Evolutionary conservation across 441 rosid genomes (phyloP).

Genomic region (Adansonia madagascariensis): DNA sequence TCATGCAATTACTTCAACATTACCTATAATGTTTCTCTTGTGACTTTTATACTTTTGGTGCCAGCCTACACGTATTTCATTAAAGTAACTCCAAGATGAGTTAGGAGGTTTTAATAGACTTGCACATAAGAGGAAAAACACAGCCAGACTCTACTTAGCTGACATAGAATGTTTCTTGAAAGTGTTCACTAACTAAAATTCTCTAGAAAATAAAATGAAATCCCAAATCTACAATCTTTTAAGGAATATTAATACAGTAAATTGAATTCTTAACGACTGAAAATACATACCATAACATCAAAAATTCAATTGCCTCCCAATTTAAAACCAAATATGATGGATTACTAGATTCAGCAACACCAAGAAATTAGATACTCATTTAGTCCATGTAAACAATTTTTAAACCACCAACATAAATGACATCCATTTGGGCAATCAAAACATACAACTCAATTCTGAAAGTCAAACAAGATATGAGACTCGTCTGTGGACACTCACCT

Average conservation of each 20-base stretch:
- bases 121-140: neutral
- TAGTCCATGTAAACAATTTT: neutral
- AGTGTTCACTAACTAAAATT: conserved; percentile 4
- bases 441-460: neutral
- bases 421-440: neutral
- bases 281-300: neutral
- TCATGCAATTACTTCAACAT: conserved; percentile 14
- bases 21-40: neutral
- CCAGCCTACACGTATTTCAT: conserved; percentile 10
- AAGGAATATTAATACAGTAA: neutral
- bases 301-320: neutral
- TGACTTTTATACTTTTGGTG: neutral
- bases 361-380: neutral
- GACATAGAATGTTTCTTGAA: neutral
- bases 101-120: neutral
- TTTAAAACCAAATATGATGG: neutral
- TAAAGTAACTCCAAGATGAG: neutral
- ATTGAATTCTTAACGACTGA: conserved; percentile 3
- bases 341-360: conserved; percentile 6
- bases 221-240: neutral
- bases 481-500: conserved; percentile 53
- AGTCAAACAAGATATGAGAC: conserved; percentile 13
- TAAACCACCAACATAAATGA: neutral
- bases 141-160: neutral
- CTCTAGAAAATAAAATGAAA: neutral